A percentile compares a stretch with the other conserved stretches of the same genome.
Evolutionary conservation across 2,329 filamentous ascomycete genomes (phyloP).

Genomic region (Alternaria panax): DNA sequence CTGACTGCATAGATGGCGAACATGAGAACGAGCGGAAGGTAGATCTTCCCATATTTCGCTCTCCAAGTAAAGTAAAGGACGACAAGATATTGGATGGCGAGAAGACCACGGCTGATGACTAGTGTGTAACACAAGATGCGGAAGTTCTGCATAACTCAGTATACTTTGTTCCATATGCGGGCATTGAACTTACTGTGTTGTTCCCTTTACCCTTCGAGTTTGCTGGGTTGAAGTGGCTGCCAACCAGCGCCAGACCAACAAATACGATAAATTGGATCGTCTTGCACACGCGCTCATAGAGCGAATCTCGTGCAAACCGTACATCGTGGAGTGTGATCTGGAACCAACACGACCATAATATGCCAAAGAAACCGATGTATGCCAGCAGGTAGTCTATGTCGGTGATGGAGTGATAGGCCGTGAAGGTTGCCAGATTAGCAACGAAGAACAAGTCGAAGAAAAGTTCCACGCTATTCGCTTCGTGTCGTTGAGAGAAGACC

Average conservation of each 20-base stretch:
- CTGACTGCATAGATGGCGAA: slow-evolving; percentile 37
- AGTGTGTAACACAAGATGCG: slow-evolving; percentile 47
- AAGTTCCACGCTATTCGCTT: slow-evolving; percentile 50
- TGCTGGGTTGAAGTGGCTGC: slow-evolving; percentile 45
- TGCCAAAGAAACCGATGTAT: slow-evolving; percentile 51
- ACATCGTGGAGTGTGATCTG: slow-evolving; percentile 52
- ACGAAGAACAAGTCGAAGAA: slow-evolving; percentile 47
- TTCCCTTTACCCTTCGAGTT: slow-evolving; percentile 29
- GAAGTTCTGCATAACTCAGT: slow-evolving; percentile 40
- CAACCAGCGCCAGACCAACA: slow-evolving; percentile 48
- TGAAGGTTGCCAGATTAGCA: slow-evolving; percentile 51
- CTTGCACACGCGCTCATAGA: slow-evolving; percentile 50
- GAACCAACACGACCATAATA: slow-evolving; percentile 51
- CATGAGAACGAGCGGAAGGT: slow-evolving; percentile 44
- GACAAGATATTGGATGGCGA: slow-evolving; percentile 44
- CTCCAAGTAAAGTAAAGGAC: slow-evolving; percentile 43
- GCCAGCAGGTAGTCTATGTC: slow-evolving; percentile 42
- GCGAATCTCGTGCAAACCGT: slow-evolving; percentile 49
- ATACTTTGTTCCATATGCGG: accelerated
- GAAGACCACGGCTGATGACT: slow-evolving; percentile 42
- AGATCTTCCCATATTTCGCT: slow-evolving; percentile 43
- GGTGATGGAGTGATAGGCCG: slow-evolving; percentile 50
- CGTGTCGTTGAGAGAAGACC: slow-evolving; percentile 49
- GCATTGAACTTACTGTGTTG: slow-evolving; percentile 34
- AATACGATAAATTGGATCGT: slow-evolving; percentile 48